Evolutionary conservation across 345 rosid species (phyloP), one percentile per base, ranked within the genome.

Genomic region (Mangifera indica): DNA sequence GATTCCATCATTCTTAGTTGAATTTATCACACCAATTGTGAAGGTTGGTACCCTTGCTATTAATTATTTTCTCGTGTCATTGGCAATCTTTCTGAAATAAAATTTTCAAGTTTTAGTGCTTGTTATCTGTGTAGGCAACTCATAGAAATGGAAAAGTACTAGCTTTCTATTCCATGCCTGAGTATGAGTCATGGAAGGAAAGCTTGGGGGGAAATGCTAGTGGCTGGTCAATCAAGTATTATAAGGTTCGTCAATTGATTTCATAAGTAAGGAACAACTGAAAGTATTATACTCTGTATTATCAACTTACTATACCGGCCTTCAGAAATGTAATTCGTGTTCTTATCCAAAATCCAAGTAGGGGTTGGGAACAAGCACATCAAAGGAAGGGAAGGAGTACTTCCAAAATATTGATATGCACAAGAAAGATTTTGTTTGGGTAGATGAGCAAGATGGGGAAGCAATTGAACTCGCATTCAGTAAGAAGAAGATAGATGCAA

Each of bases 391-490:
- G 32, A 87, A 77, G 80, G 87, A 89, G 20, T 96, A 96, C 81
- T 96, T 96, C 67, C 34, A 56, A 42, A 72, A 80, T 34, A 87
- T 96, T 67, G 68, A 37, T 17, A 69, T 74, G 81, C 97, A 93
- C 86, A 87, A 79, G 84, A 96, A 96, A 69, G 98, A 96, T 80
- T 96, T 96, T 71, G 56, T 85, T 13, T 93, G 99, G 99, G 76
- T 46, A 51, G 81, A 81, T 74, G 98, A 96, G 7, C 81, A 83
- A 76, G 99, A 93, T 67, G 98, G 96, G 26, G 93, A 93, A 5
- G 87, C 95, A 21, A 96, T 96, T 64, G 99, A 96, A 78, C 97
- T 96, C 59, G 99, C 99, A 4, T 96, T 96, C 74, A 93, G 99
- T 79, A 96, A 89, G 82, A 96, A 89, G 85, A 96, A 93, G 84